Percentiles rank a stretch among this genome's conserved stretches.
phyloP scores from a whole-genome alignment of 495 filamentous ascomycete genomes.

The Terfezia boudieri region DNA sequence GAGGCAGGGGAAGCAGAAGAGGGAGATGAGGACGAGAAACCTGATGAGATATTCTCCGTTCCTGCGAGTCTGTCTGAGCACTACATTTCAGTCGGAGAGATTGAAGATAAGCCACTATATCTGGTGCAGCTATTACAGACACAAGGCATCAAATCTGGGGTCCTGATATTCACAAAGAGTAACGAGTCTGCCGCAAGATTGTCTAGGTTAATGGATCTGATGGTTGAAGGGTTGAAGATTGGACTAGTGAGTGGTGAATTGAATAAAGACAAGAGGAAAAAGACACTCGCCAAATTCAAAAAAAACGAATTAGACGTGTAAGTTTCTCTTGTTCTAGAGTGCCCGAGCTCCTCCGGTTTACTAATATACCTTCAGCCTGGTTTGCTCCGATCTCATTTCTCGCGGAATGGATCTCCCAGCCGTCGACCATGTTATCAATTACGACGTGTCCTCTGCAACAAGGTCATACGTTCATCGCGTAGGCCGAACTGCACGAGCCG shows the following conservation, averaged over 20 bases:
- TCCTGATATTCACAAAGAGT: slow-evolving; percentile 71
- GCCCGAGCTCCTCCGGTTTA: not conserved
- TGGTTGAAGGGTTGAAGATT: slow-evolving; percentile 3
- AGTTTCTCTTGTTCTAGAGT: not conserved
- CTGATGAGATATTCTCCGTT: slow-evolving; percentile 28
- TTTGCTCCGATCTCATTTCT: slow-evolving; percentile 78
- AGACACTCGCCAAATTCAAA: slow-evolving; percentile 9
- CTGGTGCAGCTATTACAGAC: slow-evolving; percentile 37
- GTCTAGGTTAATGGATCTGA: slow-evolving; percentile 39
- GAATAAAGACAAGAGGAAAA: slow-evolving; percentile 15
- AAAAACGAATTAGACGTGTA: slow-evolving; percentile 14
- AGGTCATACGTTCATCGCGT: slow-evolving; percentile 85
- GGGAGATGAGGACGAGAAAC: slow-evolving; percentile 8
- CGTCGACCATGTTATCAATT: slow-evolving; percentile 75
- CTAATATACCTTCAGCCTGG: slow-evolving; percentile 30
- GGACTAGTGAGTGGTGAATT: slow-evolving; percentile 16
- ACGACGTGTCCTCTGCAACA: slow-evolving; percentile 75
- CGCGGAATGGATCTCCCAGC: slow-evolving; percentile 72
- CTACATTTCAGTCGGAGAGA: slow-evolving; percentile 51
- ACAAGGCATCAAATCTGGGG: slow-evolving; percentile 19
- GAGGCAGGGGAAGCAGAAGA: not conserved
- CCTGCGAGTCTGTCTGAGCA: slow-evolving; percentile 49
- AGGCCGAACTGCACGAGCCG: slow-evolving; percentile 72
- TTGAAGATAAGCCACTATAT: slow-evolving; percentile 63
- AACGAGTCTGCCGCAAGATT: slow-evolving; percentile 69